A percentile compares a stretch with the other conserved stretches of the same genome.
These are phyloP conservation scores for Acanthamoeba lugdunensis DNA, from an alignment of 208 protist genomes.

Conservation along the genomic window DNA sequence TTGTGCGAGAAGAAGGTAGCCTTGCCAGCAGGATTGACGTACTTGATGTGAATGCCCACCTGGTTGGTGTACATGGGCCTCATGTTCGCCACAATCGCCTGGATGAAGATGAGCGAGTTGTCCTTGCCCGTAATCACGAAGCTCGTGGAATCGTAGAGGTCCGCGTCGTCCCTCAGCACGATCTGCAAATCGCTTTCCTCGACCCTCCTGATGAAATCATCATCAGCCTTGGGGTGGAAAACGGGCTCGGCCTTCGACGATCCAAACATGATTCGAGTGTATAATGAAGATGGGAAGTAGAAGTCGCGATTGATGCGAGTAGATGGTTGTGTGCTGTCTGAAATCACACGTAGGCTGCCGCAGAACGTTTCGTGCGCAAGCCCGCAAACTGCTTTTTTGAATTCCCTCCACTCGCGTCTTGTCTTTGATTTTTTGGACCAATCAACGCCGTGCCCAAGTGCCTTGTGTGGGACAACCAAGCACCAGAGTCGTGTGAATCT, in stretches of 20 bases:
- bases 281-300: not conserved
- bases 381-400: no score
- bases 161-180: constrained; percentile 34
- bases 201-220: constrained; percentile 14
- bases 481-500: not conserved
- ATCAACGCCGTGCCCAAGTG: no score
- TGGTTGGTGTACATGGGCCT: constrained; percentile 73
- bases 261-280: constrained; percentile 13
- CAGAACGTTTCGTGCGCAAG: no score
- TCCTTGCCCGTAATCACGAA: constrained; percentile 70
- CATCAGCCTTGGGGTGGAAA: constrained; percentile 2
- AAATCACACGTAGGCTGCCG: no score
- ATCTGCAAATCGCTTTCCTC: constrained; percentile 64
- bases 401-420: no score
- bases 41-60: constrained; percentile 71
- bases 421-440: no score
- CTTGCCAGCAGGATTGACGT: constrained; percentile 63
- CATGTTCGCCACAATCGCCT: constrained; percentile 65
- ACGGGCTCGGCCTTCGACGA: constrained; percentile 26
- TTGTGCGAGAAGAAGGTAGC: constrained; percentile 61
- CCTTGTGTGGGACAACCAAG: not conserved
- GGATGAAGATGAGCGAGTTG: constrained; percentile 67
- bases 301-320: no score
- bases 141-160: constrained; percentile 68
- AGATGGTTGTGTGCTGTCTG: not conserved